Evolutionary conservation across 2,329 filamentous ascomycete genomes (phyloP), one percentile per base, ranked within the genome.

Genomic region (Dothideomycetes sp.): DNA sequence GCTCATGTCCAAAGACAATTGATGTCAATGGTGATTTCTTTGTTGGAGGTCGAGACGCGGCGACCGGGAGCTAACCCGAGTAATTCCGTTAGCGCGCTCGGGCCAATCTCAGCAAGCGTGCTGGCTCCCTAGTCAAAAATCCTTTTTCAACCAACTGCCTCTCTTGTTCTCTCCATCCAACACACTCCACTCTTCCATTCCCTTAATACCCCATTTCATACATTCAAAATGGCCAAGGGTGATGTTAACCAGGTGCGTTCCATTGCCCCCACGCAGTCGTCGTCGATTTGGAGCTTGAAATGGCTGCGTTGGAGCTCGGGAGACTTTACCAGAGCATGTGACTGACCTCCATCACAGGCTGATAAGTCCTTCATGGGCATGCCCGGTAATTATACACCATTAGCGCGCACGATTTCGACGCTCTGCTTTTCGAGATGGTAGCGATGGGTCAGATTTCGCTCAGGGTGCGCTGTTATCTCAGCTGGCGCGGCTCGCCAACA

Each of bases 351-450:
- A 27, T n/a, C 7, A 27, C 12, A 27, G 59, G 52, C 48, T 46
- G 66, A 72, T 18, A 73, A 74, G 68, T 63, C 65, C 57, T 59
- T 73, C 53, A 57, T 75, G 58, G 73, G 71, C 49, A 65, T 66
- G 62, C 62, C 61, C 45, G 62, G 65, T 58, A 51, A 50, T 41
- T 44, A 17, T 12, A 55, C 40, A 41, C 24, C 35, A 36, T 11
- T 30, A 22, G 19, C n/a, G 19, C 19, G 17, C 30, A 19, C 15
- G 22, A 27, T 27, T 12, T 27, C 7, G 12, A 7, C 7, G 22
- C 12, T 27, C 7, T 27, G 7, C 12, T 12, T 27, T 27, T 27
- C 12, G 22, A 27, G 12, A 12, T 7, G 7, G 22, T 12, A 7
- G 22, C 12, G 7, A 7, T 27, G 22, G 7, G 22, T 27, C 22